A percentile compares a stretch with the other conserved stretches of the same genome.
Conservation (phyloP, 176 grass and related monocot genomes). For the Zoysia japonica region DNA sequence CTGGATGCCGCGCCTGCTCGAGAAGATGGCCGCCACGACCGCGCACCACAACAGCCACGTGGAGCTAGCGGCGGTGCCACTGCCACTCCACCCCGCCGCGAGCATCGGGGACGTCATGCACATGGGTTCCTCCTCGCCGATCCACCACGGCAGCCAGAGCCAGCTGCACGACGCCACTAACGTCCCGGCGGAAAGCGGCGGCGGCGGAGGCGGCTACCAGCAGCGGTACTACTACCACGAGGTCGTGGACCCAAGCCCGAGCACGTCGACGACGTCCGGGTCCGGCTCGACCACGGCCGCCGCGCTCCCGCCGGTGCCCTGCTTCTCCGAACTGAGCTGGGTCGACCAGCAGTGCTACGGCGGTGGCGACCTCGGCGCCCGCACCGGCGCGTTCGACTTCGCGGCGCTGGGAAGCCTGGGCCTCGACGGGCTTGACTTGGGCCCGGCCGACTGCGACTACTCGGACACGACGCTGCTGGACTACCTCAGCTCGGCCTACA, state of each 20-base stretch:
- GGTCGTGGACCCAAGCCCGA: constrained; percentile 37
- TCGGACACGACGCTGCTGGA: constrained; percentile 50
- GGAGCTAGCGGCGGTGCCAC: background rate
- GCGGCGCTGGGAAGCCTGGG: constrained; percentile 27
- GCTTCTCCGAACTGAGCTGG: constrained; percentile 55
- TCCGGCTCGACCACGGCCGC: constrained; percentile 50
- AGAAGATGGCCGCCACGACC: constrained; percentile 59
- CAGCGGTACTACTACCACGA: background rate
- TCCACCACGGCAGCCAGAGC: background rate
- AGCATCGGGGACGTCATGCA: background rate
- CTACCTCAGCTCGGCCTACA: constrained; percentile 52
- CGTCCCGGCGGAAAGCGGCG: background rate
- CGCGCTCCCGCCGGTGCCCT: constrained; percentile 51
- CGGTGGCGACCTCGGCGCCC: background rate
- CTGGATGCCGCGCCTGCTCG: constrained; percentile 88
- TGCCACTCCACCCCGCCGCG: background rate
- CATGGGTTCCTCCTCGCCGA: background rate
- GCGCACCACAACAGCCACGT: background rate
- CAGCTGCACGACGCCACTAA: background rate
- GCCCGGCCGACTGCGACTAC: constrained; percentile 25
- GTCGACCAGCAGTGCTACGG: constrained; percentile 13
- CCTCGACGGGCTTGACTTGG: constrained; percentile 63
- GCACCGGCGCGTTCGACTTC: constrained; percentile 29
- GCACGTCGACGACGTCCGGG: constrained; percentile 43
- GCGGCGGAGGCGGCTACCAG: background rate